Conservation (phyloP, 148 eudicot species). For the Hydrangea macrophylla region DNA sequence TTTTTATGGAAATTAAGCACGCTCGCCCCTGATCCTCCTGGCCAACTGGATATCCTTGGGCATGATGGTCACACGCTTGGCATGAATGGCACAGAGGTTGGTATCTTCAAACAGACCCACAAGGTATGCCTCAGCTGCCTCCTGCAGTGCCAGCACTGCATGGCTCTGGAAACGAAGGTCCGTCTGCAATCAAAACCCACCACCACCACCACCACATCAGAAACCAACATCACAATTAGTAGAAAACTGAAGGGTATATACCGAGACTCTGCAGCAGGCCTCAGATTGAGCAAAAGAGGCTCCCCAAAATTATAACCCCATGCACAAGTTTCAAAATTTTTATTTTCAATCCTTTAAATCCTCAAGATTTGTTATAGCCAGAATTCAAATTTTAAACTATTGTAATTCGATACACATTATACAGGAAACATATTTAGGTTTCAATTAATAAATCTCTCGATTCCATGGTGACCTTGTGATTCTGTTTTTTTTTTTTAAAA, state of each 20-base stretch:
- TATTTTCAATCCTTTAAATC: no score
- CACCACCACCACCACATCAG: neutral
- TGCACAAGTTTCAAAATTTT: no score
- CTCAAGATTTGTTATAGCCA: no score
- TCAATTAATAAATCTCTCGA: neutral
- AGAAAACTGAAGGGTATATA: no score
- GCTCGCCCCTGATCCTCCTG: conserved; percentile 78
- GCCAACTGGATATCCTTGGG: conserved; percentile 83
- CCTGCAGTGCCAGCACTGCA: conserved; percentile 74
- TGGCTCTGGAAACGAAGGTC: conserved; percentile 80
- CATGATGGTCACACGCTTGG: conserved; percentile 82
- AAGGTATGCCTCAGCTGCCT: conserved; percentile 80
- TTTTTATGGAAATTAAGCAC: conserved; percentile 67
- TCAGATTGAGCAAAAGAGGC: no score
- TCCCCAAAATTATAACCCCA: no score
- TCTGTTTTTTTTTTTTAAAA: no score
- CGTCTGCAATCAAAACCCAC: conserved; percentile 26
- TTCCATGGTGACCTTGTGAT: no score
- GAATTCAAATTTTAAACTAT: no score
- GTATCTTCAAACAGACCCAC: conserved; percentile 82
- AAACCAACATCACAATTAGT: no score
- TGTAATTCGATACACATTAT: neutral
- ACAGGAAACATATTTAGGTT: neutral
- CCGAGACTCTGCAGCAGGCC: no score
- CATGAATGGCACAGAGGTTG: conserved; percentile 71